Conservation (phyloP, 208 protist genomes). For the Leishmania major region DNA sequence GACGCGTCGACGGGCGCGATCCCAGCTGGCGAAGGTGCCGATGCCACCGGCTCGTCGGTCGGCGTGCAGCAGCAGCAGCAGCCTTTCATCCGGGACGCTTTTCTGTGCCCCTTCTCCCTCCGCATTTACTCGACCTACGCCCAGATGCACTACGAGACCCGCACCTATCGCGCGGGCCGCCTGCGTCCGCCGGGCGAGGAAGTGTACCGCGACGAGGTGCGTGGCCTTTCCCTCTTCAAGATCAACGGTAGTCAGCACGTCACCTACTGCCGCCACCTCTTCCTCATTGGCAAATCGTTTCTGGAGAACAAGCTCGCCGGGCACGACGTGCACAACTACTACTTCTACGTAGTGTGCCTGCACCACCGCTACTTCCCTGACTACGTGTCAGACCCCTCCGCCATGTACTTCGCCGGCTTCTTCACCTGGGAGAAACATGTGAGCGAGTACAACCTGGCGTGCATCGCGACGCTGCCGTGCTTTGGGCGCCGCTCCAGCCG, state of each 20-base stretch:
- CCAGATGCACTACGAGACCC: conserved; percentile 79
- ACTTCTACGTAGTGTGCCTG: conserved; percentile 87
- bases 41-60: not conserved
- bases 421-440: conserved; percentile 98
- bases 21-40: not conserved
- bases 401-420: conserved; percentile 96
- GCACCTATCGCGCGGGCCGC: conserved; percentile 48
- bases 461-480: conserved; percentile 99
- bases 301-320: conserved; percentile 90
- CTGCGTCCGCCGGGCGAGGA: conserved; percentile 76
- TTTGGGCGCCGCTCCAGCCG: conserved; percentile 44
- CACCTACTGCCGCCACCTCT: conserved; percentile 85
- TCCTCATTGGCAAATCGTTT: conserved; percentile 89
- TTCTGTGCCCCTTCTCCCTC: conserved; percentile 88
- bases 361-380: conserved; percentile 78
- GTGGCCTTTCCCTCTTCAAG: conserved; percentile 82
- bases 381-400: conserved; percentile 57
- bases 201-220: conserved; percentile 79
- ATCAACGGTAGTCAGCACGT: conserved; percentile 79
- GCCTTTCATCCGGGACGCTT: conserved; percentile 80
- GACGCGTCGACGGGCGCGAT: not conserved
- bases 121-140: conserved; percentile 68
- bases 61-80: conserved; percentile 22
- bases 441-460: conserved; percentile 98
- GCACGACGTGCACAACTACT: conserved; percentile 89